A percentile compares a stretch with the other conserved stretches of the same genome.
Conservation (phyloP, 2,329 filamentous ascomycete genomes). For the Ilyonectria sp. region DNA sequence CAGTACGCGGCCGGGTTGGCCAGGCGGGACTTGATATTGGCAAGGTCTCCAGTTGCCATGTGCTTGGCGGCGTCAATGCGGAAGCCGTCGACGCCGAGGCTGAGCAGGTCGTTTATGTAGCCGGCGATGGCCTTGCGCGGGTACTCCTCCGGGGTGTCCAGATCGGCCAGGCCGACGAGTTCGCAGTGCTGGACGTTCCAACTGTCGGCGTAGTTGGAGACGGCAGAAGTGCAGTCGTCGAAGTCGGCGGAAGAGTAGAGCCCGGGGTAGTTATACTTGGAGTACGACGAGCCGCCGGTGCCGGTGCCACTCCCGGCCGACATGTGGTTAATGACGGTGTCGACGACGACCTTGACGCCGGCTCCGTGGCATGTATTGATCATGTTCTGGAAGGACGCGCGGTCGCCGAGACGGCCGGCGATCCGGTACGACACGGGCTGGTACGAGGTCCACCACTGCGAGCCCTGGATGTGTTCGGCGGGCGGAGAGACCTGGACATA, state of each 20-base stretch:
- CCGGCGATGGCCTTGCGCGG: background rate
- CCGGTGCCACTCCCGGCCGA: background rate
- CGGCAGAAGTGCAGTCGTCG: background rate
- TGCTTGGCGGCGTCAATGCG: background rate
- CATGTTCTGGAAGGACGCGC: background rate
- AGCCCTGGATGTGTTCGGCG: background rate
- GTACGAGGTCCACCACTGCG: background rate
- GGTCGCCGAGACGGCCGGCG: background rate
- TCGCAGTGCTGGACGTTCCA: background rate
- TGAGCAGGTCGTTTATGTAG: background rate
- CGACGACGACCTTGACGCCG: background rate
- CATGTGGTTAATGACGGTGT: background rate
- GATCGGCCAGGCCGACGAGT: background rate
- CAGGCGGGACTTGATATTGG: background rate
- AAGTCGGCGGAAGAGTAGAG: background rate
- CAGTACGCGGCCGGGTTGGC: background rate
- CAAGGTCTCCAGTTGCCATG: background rate
- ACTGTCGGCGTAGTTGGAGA: background rate
- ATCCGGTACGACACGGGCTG: background rate
- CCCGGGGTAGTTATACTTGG: background rate
- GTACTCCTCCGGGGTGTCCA: background rate
- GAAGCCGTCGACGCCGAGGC: background rate
- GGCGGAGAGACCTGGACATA: background rate
- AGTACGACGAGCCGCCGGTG: background rate
- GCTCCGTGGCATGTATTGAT: background rate